Conservation (phyloP, 1,284 basidiomycete genomes). For the Ganoderma meredithae region DNA sequence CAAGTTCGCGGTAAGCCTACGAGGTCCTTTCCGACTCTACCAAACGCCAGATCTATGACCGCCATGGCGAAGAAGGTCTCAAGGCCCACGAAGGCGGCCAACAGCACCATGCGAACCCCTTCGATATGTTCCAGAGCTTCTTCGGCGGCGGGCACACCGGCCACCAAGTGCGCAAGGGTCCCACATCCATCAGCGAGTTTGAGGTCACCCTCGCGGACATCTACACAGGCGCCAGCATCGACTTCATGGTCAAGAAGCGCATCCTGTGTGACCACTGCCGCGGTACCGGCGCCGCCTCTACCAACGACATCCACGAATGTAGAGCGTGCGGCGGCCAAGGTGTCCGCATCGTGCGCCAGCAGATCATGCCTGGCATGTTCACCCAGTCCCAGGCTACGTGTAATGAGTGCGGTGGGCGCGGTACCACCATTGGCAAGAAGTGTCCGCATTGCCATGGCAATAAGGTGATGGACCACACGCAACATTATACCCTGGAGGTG, state of each 20-base stretch:
- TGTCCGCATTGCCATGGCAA: slow-evolving; percentile 87
- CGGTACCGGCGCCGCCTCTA: slow-evolving; percentile 89
- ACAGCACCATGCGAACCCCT: slow-evolving; percentile 79
- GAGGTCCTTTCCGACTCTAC: slow-evolving; percentile 87
- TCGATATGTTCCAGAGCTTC: slow-evolving; percentile 92
- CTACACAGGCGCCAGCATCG: slow-evolving; percentile 84
- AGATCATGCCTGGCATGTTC: slow-evolving; percentile 96
- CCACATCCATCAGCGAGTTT: slow-evolving; percentile 85
- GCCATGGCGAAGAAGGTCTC: slow-evolving; percentile 91
- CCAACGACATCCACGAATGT: slow-evolving; percentile 86
- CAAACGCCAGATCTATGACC: slow-evolving; percentile 91
- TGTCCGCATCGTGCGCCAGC: slow-evolving; percentile 85
- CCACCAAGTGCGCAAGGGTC: slow-evolving; percentile 81
- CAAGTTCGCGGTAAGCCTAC: slow-evolving; percentile 74
- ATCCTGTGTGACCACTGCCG: slow-evolving; percentile 94
- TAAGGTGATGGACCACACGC: slow-evolving; percentile 86
- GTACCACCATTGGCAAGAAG: slow-evolving; percentile 75
- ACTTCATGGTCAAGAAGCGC: slow-evolving; percentile 89
- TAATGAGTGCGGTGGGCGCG: slow-evolving; percentile 84
- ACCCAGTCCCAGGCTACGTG: slow-evolving; percentile 83
- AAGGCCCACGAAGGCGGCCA: slow-evolving; percentile 87
- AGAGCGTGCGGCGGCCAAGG: slow-evolving; percentile 85
- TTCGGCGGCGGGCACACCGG: slow-evolving; percentile 74
- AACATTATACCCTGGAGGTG: slow-evolving; percentile 84
- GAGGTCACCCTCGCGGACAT: slow-evolving; percentile 89